These are phyloP conservation scores for Ceratopteris richardii DNA, from an alignment of 75 land plant genomes.

Conservation along the genomic window DNA sequence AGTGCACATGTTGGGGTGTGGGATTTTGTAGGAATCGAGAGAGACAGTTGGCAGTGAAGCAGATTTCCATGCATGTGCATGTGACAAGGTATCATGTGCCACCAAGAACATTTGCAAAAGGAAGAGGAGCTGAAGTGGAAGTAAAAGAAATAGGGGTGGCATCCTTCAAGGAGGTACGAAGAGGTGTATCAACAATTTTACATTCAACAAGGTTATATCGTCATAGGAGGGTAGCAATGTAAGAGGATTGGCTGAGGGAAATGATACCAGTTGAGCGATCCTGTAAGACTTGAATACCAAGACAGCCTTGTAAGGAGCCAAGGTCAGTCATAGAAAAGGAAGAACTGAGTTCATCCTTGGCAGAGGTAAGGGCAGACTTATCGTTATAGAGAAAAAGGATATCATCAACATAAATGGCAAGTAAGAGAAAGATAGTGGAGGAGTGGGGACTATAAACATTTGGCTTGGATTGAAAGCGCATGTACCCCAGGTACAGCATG, in stretches of 20 bases:
- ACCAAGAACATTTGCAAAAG: neutral
- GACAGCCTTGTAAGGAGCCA: neutral
- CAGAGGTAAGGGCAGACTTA: neutral
- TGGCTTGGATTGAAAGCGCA: neutral
- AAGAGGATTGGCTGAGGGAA: neutral
- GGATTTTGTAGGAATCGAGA: neutral
- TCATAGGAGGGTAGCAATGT: neutral
- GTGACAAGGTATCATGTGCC: neutral
- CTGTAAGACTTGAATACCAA: conserved; percentile 3
- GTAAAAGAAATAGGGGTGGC: neutral
- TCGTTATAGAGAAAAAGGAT: neutral
- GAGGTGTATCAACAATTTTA: conserved; percentile 1
- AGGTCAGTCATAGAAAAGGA: neutral
- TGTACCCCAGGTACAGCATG: neutral
- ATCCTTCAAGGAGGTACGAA: neutral
- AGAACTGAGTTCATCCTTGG: neutral
- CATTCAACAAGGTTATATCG: neutral
- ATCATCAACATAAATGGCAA: no score
- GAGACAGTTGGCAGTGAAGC: neutral
- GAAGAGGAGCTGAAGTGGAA: neutral
- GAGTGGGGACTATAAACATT: neutral
- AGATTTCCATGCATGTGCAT: conserved; percentile 6
- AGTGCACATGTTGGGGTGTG: neutral
- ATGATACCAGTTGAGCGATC: neutral
- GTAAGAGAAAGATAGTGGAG: no score